These are phyloP conservation scores for Porodaedalea pini DNA, from an alignment of 1,284 basidiomycete genomes.

Conservation along the genomic window DNA sequence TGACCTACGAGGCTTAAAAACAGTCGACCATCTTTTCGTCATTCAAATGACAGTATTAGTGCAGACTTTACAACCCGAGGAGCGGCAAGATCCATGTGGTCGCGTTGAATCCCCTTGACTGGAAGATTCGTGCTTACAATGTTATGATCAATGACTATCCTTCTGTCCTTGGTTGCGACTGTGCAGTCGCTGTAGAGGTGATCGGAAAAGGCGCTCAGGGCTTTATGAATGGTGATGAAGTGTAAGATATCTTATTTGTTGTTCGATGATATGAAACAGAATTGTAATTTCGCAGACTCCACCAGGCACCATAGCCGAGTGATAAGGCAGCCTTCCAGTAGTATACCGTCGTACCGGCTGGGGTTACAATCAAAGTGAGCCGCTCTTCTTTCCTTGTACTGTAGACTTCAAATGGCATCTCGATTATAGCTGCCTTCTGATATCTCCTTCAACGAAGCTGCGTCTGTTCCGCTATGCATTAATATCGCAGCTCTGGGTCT, in stretches of 20 bases:
- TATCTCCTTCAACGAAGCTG: conserved; percentile 34
- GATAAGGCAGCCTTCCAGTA: conserved; percentile 29
- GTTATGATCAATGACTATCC: conserved; percentile 35
- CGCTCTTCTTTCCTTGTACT: not conserved
- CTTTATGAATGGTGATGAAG: conserved; percentile 39
- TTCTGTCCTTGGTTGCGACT: conserved; percentile 45
- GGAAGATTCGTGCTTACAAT: conserved; percentile 36
- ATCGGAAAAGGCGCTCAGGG: conserved; percentile 37
- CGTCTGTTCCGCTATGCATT: conserved; percentile 38
- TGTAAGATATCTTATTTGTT: too few species aligned
- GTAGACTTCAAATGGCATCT: not conserved
- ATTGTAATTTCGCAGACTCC: conserved; percentile 21
- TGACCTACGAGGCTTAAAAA: too few species aligned
- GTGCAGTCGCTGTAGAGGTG: conserved; percentile 38
- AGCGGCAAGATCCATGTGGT: conserved; percentile 38
- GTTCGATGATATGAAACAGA: not conserved
- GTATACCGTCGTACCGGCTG: conserved; percentile 26
- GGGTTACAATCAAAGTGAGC: conserved; percentile 27
- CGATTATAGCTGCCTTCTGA: conserved; percentile 29
- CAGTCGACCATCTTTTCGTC: too few species aligned
- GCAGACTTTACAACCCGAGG: conserved; percentile 32
- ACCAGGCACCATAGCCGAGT: conserved; percentile 25
- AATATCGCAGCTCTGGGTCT: conserved; percentile 37
- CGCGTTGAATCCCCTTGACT: conserved; percentile 42
- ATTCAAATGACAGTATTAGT: too few species aligned